Percentiles rank a stretch among this genome's conserved stretches.
These are phyloP conservation scores for Plantago elongata DNA, from an alignment of 257 asterid species.

Conservation along the genomic window DNA sequence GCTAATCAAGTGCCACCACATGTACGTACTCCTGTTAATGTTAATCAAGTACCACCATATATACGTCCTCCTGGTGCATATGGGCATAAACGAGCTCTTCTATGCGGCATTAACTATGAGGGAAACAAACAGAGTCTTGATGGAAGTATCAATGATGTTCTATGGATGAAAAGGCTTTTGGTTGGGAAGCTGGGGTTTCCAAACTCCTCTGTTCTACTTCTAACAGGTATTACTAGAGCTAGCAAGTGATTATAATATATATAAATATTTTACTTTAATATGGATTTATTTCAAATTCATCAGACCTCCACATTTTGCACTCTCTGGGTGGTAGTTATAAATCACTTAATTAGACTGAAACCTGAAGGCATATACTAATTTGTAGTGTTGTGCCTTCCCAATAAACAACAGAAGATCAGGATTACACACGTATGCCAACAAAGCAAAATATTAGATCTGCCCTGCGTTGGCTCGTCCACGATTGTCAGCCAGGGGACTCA, in stretches of 20 bases:
- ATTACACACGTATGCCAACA: slow-evolving; percentile 47
- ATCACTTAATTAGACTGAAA: background rate
- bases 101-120: slow-evolving; percentile 62
- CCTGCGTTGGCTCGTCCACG: slow-evolving; percentile 69
- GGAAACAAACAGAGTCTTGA: slow-evolving; percentile 42
- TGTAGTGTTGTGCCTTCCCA: background rate
- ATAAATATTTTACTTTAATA: background rate
- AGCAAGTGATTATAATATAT: background rate
- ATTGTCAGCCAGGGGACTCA: slow-evolving; percentile 68
- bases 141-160: slow-evolving; percentile 61
- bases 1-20: too few relatives aligned
- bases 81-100: slow-evolving; percentile 56
- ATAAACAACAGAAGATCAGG: slow-evolving; percentile 54
- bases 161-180: slow-evolving; percentile 44
- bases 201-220: slow-evolving; percentile 45
- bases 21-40: too few relatives aligned
- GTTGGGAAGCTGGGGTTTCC: slow-evolving; percentile 54
- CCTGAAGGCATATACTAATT: background rate
- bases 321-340: too few relatives aligned
- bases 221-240: slow-evolving; percentile 46
- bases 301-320: background rate
- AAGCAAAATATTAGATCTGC: slow-evolving; percentile 60
- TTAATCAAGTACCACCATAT: slow-evolving; percentile 18
- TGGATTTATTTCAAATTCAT: background rate
- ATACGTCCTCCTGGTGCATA: slow-evolving; percentile 27